Base-by-base conservation (phyloP, 1,139 yeast species). In the Ashbya aceris region DNA sequence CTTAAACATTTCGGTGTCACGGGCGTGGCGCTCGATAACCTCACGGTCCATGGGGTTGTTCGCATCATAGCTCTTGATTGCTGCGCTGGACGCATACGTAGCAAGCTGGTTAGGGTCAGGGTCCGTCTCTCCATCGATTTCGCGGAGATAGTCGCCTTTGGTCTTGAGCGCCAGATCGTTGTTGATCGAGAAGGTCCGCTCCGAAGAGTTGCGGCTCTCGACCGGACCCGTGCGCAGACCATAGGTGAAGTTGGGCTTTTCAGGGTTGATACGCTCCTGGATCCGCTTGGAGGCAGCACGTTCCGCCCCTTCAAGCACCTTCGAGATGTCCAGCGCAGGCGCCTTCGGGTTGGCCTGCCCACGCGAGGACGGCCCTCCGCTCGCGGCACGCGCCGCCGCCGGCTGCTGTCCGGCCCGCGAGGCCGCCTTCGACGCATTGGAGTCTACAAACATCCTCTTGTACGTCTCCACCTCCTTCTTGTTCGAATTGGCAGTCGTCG, bases 391-490 rank as follows among this genome's bases (percentile, higher is more conserved):
- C 23, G 13, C 11, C 27, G 38, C 13, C 11, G 38, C 38, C 11
- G 11, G 31, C 39, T 6, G 42, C 42, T 9, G 35, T 23, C 49
- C 13, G n/a, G 37, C 59, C 27, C 45, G 45, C 10, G 51, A 48
- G 11, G 64, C 64, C 27, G 62, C 58, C 11, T 46, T 45, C 20
- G 59, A 53, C 4, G 64, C 65, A 43, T 54, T 49, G 12, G 62
- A 56, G 38, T 57, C 70, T 26, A 85, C 82, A 43, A 77, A 67
- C 20, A 73, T 66, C 49, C 89, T 67, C 58, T 76, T 79, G 60
- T 81, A 82, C 10, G 86, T 78, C 48, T 73, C 74, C 39, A 81
- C 76, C 1, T 79, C 69, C 43, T 79, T 68, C 60, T 78, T 83
- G 9, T 83, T 66, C 7, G 79, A 73, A 4, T 83, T 76, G 2